phyloP scores from a whole-genome alignment of 2,329 filamentous ascomycete species.

The Neocucurbitaria cava region DNA sequence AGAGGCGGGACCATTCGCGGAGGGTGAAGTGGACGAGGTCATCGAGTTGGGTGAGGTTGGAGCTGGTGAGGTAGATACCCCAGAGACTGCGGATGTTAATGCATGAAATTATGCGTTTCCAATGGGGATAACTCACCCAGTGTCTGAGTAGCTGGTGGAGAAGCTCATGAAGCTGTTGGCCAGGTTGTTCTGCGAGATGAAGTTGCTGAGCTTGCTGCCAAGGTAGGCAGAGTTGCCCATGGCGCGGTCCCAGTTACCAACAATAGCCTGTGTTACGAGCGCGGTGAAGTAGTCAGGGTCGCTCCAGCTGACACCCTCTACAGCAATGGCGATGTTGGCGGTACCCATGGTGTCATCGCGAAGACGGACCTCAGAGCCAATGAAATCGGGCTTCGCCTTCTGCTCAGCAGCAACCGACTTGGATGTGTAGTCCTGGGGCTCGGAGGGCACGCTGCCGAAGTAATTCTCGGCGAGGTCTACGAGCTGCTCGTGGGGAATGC shows the following conservation, averaged over 20 bases:
- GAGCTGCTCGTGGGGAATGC: slow-evolving; percentile 90
- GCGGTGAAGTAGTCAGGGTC: slow-evolving; percentile 99
- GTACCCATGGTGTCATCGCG: slow-evolving; percentile 96
- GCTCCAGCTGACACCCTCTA: slow-evolving; percentile 99
- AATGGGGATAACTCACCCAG: slow-evolving; percentile 73
- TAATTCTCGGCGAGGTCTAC: slow-evolving; percentile 97
- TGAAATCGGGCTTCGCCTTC: slow-evolving; percentile 91
- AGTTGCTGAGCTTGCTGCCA: slow-evolving; percentile 96
- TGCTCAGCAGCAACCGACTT: slow-evolving; percentile 73
- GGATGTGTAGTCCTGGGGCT: slow-evolving; percentile 76
- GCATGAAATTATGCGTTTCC: not conserved
- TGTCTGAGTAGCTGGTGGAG: slow-evolving; percentile 99
- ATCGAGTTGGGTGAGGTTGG: slow-evolving; percentile 85
- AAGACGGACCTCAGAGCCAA: slow-evolving; percentile 94
- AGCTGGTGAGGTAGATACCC: slow-evolving; percentile 98
- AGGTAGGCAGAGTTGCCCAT: slow-evolving; percentile 98
- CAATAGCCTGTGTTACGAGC: slow-evolving; percentile 95
- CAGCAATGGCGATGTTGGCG: slow-evolving; percentile 96
- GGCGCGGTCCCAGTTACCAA: slow-evolving; percentile 99
- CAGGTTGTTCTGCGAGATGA: slow-evolving; percentile 91
- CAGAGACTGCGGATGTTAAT: slow-evolving; percentile 74
- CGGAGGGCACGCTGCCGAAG: slow-evolving; percentile 80
- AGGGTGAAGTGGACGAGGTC: slow-evolving; percentile 98
- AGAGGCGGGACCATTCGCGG: slow-evolving; percentile 96
- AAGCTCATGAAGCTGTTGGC: slow-evolving; percentile 99